Evolutionary conservation across 1,284 basidiomycete species (phyloP).

Genomic region (Pulveroboletus ridleyi): DNA sequence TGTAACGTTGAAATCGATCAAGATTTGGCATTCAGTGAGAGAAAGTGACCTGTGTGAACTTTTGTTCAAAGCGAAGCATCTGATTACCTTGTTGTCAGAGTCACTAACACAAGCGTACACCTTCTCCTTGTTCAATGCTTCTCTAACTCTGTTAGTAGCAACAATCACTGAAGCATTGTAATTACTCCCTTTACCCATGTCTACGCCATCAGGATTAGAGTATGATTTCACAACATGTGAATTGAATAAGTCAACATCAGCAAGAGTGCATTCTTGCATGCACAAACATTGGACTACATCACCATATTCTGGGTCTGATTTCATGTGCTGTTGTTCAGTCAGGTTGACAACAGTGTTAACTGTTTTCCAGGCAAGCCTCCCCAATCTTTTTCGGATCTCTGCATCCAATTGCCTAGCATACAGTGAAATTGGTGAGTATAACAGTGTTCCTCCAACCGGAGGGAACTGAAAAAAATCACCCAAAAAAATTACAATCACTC

Average conservation of each 20-base stretch:
- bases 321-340: slow-evolving; percentile 40
- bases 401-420: slow-evolving; percentile 15
- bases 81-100: too few relatives aligned
- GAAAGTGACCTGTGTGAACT: not conserved
- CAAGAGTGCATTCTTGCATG: slow-evolving; percentile 28
- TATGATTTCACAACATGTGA: slow-evolving; percentile 27
- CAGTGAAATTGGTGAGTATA: slow-evolving; percentile 32
- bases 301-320: slow-evolving; percentile 36
- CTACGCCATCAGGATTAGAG: too few relatives aligned
- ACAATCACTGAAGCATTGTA: slow-evolving; percentile 3
- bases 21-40: not conserved
- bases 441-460: slow-evolving; percentile 31
- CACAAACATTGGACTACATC: slow-evolving; percentile 30
- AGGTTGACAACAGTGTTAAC: slow-evolving; percentile 34
- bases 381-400: slow-evolving; percentile 13
- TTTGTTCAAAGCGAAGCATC: not conserved
- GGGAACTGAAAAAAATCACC: slow-evolving; percentile 31
- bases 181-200: slow-evolving; percentile 11
- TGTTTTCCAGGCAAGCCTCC: slow-evolving; percentile 36
- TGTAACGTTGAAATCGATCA: too few relatives aligned
- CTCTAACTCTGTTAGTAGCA: not conserved
- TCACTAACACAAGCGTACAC: too few relatives aligned
- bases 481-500: slow-evolving; percentile 14
- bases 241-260: slow-evolving; percentile 41
- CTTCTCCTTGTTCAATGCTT: not conserved